Percentiles rank a stretch among this genome's conserved stretches.
Conservation (phyloP, 768 basidiomycete species). For the Russula ochroleuca region DNA sequence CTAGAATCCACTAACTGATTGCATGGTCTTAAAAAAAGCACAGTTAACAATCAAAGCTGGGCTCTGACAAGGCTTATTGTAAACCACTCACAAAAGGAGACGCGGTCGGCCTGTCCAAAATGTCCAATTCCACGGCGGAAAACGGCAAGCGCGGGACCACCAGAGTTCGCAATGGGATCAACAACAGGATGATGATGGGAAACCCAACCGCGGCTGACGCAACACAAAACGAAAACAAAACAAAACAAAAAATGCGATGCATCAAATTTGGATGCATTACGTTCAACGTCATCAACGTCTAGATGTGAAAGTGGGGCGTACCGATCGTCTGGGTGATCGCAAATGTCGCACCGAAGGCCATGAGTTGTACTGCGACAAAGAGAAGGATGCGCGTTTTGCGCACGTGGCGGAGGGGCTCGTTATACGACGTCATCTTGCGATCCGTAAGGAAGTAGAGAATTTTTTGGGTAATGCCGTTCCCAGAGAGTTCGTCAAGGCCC, state of each 20-base stretch:
- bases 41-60: neutral
- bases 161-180: conserved; percentile 70
- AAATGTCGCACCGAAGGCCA: conserved; percentile 85
- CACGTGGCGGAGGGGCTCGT: conserved; percentile 73
- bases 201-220: conserved; percentile 79
- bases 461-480: conserved; percentile 79
- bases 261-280: too few species aligned
- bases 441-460: conserved; percentile 78
- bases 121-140: conserved; percentile 67
- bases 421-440: conserved; percentile 49
- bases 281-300: too few species aligned
- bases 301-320: conserved; percentile 33
- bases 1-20: conserved; percentile 25
- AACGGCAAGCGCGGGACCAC: conserved; percentile 76
- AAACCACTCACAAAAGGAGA: conserved; percentile 67
- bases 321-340: conserved; percentile 88
- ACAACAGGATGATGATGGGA: conserved; percentile 79
- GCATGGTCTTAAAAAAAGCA: conserved; percentile 22
- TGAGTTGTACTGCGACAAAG: conserved; percentile 70
- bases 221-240: too few species aligned
- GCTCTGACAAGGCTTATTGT: neutral
- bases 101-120: conserved; percentile 88
- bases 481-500: conserved; percentile 76
- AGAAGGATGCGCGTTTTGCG: conserved; percentile 67
- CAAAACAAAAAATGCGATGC: neutral